These are phyloP conservation scores for Globisporangium cylindrosporum DNA, from an alignment of 352 stramenopile species.

Conservation along the genomic window DNA sequence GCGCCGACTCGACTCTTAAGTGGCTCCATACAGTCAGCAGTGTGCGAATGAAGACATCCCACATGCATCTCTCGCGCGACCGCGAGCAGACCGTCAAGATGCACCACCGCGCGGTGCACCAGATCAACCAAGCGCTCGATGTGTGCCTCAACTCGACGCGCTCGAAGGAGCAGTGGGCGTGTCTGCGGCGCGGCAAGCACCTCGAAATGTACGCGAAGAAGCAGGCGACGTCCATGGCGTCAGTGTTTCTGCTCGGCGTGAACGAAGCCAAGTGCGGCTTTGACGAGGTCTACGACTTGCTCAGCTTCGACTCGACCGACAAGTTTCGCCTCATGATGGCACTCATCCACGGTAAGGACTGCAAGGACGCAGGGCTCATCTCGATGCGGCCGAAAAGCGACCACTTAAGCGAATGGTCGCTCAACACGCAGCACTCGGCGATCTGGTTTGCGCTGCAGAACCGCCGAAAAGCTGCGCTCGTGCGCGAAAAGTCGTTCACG, in stretches of 20 bases:
- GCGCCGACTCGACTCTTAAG: background rate
- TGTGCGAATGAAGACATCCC: conserved; percentile 21
- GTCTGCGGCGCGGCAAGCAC: conserved; percentile 46
- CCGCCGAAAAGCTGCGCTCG: conserved; percentile 42
- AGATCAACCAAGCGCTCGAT: conserved; percentile 54
- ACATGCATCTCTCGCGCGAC: conserved; percentile 45
- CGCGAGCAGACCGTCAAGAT: conserved; percentile 47
- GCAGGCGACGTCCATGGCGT: conserved; percentile 28
- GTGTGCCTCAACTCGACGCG: conserved; percentile 57
- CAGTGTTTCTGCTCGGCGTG: conserved; percentile 49
- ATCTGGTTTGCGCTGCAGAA: conserved; percentile 64
- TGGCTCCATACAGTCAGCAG: background rate
- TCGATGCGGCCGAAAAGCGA: conserved; percentile 35
- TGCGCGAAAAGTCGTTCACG: conserved; percentile 50
- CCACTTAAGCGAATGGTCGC: conserved; percentile 30
- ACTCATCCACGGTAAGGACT: conserved; percentile 50
- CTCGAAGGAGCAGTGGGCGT: conserved; percentile 52
- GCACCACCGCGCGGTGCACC: conserved; percentile 61
- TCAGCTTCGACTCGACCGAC: conserved; percentile 52
- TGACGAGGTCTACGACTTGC: conserved; percentile 53
- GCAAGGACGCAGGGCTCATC: conserved; percentile 50
- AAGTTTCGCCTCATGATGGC: conserved; percentile 66
- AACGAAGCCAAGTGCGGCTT: conserved; percentile 58
- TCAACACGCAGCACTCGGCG: conserved; percentile 50
- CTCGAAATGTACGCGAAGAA: conserved; percentile 58